Evolutionary conservation across 129 eudicot genomes (phyloP), one percentile per base, ranked within the genome.

Genomic region (Calendula officinalis): DNA sequence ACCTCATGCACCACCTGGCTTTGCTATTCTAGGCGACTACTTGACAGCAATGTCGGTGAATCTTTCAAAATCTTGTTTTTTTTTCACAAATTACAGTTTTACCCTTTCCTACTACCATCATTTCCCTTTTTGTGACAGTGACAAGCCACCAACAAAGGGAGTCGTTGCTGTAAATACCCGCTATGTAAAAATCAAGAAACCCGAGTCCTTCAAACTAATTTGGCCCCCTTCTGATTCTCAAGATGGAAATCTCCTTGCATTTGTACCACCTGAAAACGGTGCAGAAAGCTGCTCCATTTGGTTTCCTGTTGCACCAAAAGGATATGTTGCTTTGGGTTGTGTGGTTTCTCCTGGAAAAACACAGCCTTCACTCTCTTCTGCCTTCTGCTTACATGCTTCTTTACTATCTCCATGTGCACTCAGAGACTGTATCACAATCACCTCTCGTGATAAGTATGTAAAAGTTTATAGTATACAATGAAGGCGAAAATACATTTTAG

Each of bases 1-100:
- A 74, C 92, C 99, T 37, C 97, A 79, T 64, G 94, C 97, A 17
- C 99, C 99, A 52, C 88, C 97, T 62, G 99, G 99, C 62, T 94
- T 83, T 82, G 99, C 88, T 71, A 79, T 84, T 60, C 97, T 94
- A 12, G 99, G 97, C 16, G 99, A 94, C 85, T 94, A 94, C 75
- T 65, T 94, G 76, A 94, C 96, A 41, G 95, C 99, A 68, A 69
- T 82, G 99, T 94, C 32, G 72, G 97, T 88, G 57, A 69, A 22
- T 61, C 72, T 58, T 51, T 9, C 35, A 38, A 59, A 13, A 37
- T 71, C 52, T 51, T 8, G 34, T 33, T 43, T 48, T 67, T 37
- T 58, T 48, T 67, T 37, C 46, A 35, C 8, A 4, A 7, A 41
- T 62, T 15, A 38, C 35, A 6, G 1, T 64, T 64, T 42, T 41